A percentile compares a stretch with the other conserved stretches of the same genome.
Evolutionary conservation across 2,329 filamentous ascomycete species (phyloP).

Genomic region (Beauveria rudraprayagi): DNA sequence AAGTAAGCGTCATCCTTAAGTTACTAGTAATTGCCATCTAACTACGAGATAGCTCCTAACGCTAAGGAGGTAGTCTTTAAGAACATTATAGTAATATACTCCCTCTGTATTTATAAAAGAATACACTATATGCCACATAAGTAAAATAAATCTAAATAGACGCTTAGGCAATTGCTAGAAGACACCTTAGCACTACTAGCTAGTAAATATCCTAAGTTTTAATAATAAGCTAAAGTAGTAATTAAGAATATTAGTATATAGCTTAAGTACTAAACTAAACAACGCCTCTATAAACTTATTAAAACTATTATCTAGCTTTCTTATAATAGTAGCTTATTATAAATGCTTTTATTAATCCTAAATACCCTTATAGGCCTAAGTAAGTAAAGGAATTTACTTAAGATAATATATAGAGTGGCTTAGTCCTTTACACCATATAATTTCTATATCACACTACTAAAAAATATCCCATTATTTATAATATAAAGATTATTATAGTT

Average conservation of each 20-base stretch:
- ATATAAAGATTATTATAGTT: slow-evolving; percentile 21
- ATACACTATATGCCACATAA: slow-evolving; percentile 21
- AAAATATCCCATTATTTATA: slow-evolving; percentile 21
- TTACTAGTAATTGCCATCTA: neutral
- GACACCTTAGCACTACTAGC: neutral
- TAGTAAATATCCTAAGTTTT: slow-evolving; percentile 12
- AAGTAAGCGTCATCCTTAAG: neutral
- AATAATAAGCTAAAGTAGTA: slow-evolving; percentile 15
- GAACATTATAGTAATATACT: slow-evolving; percentile 25
- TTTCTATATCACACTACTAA: slow-evolving; percentile 26
- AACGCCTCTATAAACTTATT: slow-evolving; percentile 20
- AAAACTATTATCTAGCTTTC: slow-evolving; percentile 21
- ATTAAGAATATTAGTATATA: slow-evolving; percentile 20
- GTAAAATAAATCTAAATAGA: slow-evolving; percentile 12
- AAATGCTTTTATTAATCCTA: slow-evolving; percentile 15
- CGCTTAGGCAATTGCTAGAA: slow-evolving; percentile 4
- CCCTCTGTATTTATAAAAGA: slow-evolving; percentile 12
- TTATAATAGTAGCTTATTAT: slow-evolving; percentile 10
- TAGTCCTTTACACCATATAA: too few relatives aligned
- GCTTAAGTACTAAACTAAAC: slow-evolving; percentile 18
- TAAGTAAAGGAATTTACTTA: slow-evolving; percentile 18
- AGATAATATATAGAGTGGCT: slow-evolving; percentile 29
- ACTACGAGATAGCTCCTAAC: neutral
- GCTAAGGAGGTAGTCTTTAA: slow-evolving; percentile 17
- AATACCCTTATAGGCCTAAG: slow-evolving; percentile 14